A percentile compares a stretch with the other conserved stretches of the same genome.
Evolutionary conservation across 2,329 filamentous ascomycete genomes (phyloP).

Genomic region (Rhynchosporium graminicola): DNA sequence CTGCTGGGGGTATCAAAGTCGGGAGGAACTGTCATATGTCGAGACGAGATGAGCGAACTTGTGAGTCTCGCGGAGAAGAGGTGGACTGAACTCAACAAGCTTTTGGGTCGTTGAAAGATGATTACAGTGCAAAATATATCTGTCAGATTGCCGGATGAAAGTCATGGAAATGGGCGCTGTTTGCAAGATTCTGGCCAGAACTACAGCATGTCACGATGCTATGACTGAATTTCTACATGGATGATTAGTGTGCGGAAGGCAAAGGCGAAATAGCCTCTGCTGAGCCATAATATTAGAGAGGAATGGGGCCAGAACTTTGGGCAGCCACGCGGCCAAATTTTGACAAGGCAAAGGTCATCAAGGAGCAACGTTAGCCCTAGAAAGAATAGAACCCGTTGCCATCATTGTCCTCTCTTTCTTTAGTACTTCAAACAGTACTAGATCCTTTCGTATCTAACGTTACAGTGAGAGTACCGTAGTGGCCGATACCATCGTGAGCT

Average conservation of each 20-base stretch:
- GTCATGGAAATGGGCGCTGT: background rate
- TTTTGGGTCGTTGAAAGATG: constrained; percentile 29
- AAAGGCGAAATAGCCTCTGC: background rate
- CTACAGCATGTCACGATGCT: background rate
- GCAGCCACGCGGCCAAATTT: background rate
- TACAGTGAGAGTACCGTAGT: background rate
- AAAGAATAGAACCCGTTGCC: background rate
- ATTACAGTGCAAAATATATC: background rate
- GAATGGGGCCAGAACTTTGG: background rate
- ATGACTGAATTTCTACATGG: background rate
- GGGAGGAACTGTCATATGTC: constrained; percentile 72
- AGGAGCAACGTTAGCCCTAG: background rate
- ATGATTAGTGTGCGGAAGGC: background rate
- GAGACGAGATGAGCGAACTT: constrained; percentile 60
- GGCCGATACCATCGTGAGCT: background rate
- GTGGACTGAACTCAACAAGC: constrained; percentile 54
- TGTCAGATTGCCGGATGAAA: background rate
- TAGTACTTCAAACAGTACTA: background rate
- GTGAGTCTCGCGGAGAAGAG: constrained; percentile 60
- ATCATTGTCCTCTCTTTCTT: background rate
- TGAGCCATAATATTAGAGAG: background rate
- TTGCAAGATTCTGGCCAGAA: background rate
- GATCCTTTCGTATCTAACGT: background rate
- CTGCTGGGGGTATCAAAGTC: constrained; percentile 78
- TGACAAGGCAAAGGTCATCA: background rate